phyloP scores from a whole-genome alignment of 768 basidiomycete species.

The Psilocybe tampanensis region DNA sequence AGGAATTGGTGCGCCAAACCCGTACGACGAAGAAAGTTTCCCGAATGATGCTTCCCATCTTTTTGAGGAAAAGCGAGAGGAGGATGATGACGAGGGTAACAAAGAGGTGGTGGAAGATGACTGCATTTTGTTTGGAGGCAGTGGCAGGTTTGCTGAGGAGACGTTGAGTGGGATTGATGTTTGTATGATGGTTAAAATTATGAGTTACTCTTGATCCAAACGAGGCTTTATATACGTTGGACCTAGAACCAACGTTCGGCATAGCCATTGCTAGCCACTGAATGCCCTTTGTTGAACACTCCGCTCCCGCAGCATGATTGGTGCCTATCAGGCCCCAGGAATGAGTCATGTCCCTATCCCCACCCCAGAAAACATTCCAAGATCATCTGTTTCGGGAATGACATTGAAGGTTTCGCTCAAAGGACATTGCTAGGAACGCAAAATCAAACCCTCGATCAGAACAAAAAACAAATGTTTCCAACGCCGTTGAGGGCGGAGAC shows the following conservation, averaged over 20 bases:
- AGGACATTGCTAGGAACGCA: neutral
- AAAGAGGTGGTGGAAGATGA: constrained; percentile 3
- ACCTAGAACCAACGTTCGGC: neutral
- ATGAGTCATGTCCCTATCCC: neutral
- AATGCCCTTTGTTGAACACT: neutral
- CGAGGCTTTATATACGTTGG: neutral
- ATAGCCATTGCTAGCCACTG: neutral
- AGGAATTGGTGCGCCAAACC: neutral
- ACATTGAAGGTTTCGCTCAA: neutral
- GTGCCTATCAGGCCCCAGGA: neutral
- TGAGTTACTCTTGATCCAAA: neutral
- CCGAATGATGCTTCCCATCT: constrained; percentile 6
- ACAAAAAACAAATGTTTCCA: no score
- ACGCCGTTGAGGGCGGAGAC: no score
- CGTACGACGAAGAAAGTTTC: neutral
- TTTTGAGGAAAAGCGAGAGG: neutral
- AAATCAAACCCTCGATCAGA: neutral
- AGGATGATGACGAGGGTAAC: neutral
- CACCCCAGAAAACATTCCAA: neutral
- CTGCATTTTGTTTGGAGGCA: neutral
- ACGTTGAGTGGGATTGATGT: neutral
- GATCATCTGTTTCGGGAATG: neutral
- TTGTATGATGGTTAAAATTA: neutral
- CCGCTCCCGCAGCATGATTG: neutral
- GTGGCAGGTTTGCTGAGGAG: neutral